Conservation (phyloP, 2,329 filamentous ascomycete genomes). For the Colletotrichum sp. region DNA sequence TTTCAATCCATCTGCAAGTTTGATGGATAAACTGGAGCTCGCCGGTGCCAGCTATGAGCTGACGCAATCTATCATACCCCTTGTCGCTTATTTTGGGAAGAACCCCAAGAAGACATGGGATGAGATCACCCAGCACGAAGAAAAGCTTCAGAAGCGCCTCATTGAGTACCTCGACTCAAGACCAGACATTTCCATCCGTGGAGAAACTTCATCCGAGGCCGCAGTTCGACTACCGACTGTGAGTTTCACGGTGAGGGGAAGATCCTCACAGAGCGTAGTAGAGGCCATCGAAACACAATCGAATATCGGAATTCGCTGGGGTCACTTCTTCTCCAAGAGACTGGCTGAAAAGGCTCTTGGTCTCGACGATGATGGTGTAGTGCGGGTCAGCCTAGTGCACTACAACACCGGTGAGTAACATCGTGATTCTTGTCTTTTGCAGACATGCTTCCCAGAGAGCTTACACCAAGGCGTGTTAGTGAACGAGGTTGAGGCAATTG, state of each 20-base stretch:
- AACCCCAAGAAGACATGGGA: conserved; percentile 44
- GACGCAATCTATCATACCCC: conserved; percentile 54
- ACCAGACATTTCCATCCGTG: conserved; percentile 61
- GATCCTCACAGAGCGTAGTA: conserved; percentile 47
- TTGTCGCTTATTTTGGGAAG: neutral
- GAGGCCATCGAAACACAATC: conserved; percentile 64
- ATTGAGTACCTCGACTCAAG: conserved; percentile 63
- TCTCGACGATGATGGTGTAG: conserved; percentile 63
- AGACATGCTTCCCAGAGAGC: neutral
- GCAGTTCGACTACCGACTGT: conserved; percentile 65
- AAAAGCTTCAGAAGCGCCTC: conserved; percentile 60
- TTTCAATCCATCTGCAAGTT: conserved; percentile 65
- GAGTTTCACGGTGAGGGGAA: conserved; percentile 65
- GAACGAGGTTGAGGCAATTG: neutral
- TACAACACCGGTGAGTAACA: conserved; percentile 68
- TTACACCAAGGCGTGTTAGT: neutral
- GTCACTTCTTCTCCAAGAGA: conserved; percentile 71
- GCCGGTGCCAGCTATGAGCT: conserved; percentile 76
- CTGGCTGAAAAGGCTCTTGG: conserved; percentile 64
- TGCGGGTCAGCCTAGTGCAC: conserved; percentile 72
- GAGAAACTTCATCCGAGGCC: conserved; percentile 53
- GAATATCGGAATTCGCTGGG: conserved; percentile 68
- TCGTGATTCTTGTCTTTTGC: neutral
- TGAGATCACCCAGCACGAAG: conserved; percentile 62
- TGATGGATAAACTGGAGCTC: conserved; percentile 72